Evolutionary conservation across 1,139 yeast genomes (phyloP).

Genomic region (Fermentozyma sake): DNA sequence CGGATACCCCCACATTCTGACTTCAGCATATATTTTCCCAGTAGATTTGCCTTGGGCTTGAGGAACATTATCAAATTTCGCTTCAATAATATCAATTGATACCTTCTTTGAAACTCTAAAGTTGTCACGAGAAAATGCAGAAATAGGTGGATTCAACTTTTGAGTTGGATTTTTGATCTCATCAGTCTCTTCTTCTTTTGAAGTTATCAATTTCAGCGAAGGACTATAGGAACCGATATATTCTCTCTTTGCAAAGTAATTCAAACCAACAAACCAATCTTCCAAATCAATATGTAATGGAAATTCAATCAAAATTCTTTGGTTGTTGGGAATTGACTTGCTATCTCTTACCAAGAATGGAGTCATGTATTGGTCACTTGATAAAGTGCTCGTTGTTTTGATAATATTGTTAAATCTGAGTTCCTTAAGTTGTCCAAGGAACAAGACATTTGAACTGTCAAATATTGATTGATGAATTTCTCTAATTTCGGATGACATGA

Average conservation of each 20-base stretch:
- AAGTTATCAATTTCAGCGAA: constrained; percentile 4
- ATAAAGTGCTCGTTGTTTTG: constrained; percentile 26
- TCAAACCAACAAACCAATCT: constrained; percentile 78
- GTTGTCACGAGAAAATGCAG: constrained; percentile 27
- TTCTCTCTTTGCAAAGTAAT: constrained; percentile 63
- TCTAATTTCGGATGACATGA: constrained; percentile 65
- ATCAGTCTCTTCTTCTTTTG: constrained; percentile 2
- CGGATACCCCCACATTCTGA: constrained; percentile 61
- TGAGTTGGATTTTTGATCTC: constrained; percentile 1
- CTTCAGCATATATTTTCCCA: constrained; percentile 54
- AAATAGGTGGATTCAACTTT: constrained; percentile 8
- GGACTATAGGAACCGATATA: constrained; percentile 37
- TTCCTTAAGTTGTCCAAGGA: constrained; percentile 52
- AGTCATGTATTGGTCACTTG: constrained; percentile 16
- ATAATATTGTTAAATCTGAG: constrained; percentile 44
- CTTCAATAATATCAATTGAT: constrained; percentile 62
- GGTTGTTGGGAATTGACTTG: constrained; percentile 28
- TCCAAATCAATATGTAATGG: constrained; percentile 70
- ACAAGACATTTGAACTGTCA: constrained; percentile 54
- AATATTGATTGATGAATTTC: constrained; percentile 66
- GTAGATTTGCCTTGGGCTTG: constrained; percentile 8
- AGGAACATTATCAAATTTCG: constrained; percentile 40
- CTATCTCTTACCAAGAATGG: constrained; percentile 32
- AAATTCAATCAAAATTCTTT: constrained; percentile 55
- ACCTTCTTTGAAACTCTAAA: constrained; percentile 56